Conservation (phyloP, 2,329 filamentous ascomycete species). For the Neonectria coccinea region DNA sequence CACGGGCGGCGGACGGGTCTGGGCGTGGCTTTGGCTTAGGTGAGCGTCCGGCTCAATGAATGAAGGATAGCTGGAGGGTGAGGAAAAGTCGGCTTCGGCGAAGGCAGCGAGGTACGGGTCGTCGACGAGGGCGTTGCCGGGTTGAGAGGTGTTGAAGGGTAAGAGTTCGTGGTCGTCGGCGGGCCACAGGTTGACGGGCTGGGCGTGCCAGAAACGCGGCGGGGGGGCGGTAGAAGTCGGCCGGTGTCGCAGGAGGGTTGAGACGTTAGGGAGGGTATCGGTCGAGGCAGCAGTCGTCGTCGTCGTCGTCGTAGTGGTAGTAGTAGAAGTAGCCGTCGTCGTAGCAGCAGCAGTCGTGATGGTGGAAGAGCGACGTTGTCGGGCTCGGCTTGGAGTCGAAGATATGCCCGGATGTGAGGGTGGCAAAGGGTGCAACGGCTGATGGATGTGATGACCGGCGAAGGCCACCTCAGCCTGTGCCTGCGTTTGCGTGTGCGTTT, state of each 20-base stretch:
- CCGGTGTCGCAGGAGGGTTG: constrained; percentile 16
- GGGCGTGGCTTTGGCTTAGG: constrained; percentile 17
- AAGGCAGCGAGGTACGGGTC: constrained; percentile 45
- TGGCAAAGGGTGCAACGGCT: constrained; percentile 38
- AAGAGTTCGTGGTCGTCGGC: constrained; percentile 14
- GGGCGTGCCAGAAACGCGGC: constrained; percentile 1
- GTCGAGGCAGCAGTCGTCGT: constrained; percentile 12
- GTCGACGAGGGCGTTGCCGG: constrained; percentile 34
- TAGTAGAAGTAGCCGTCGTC: too few relatives aligned
- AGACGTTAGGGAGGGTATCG: constrained; percentile 1
- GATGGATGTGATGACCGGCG: constrained; percentile 31
- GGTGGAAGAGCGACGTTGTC: constrained; percentile 16
- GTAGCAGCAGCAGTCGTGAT: background rate
- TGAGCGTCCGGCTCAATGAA: constrained; percentile 39
- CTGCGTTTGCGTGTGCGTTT: constrained; percentile 4
- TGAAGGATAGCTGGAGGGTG: constrained; percentile 52
- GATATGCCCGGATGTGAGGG: constrained; percentile 25
- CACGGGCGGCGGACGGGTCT: constrained; percentile 1
- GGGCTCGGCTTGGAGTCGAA: constrained; percentile 9
- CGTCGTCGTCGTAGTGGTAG: background rate
- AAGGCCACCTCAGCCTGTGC: constrained; percentile 16
- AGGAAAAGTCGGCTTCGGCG: constrained; percentile 49
- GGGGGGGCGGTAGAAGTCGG: background rate
- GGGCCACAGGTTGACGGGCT: constrained; percentile 10
- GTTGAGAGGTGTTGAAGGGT: constrained; percentile 16